Evolutionary conservation across 208 protist genomes (phyloP).

Genomic region (Leishmania aethiopica): DNA sequence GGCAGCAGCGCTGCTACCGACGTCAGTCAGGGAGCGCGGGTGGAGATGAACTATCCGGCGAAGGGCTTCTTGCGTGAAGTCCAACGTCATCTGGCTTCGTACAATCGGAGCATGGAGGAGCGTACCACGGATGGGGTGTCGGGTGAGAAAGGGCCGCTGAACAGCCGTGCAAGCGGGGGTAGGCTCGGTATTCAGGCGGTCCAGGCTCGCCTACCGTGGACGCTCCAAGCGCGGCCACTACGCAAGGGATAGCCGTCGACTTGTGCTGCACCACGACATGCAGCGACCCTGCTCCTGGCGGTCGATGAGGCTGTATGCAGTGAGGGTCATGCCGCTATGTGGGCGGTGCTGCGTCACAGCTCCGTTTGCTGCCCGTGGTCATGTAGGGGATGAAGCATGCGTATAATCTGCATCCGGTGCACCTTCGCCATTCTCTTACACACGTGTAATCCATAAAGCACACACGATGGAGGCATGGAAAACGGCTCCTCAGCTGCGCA

Average conservation of each 20-base stretch:
- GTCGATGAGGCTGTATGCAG: not conserved
- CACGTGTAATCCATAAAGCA: not conserved
- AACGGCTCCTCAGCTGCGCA: not conserved
- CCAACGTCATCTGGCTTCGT: constrained; percentile 48
- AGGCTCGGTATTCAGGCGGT: constrained; percentile 65
- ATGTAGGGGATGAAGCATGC: not conserved
- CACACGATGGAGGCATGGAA: not conserved
- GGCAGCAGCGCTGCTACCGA: not conserved
- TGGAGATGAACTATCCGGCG: constrained; percentile 31
- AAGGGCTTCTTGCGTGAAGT: constrained; percentile 57
- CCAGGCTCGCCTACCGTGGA: constrained; percentile 70
- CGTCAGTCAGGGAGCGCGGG: not conserved
- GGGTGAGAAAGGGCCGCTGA: constrained; percentile 46
- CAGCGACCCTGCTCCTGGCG: not conserved
- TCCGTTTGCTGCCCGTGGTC: not conserved
- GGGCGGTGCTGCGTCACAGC: not conserved
- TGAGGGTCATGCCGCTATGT: not conserved
- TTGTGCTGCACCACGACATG: not conserved
- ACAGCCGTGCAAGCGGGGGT: constrained; percentile 49
- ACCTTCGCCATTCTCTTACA: not conserved
- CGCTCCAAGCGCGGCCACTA: constrained; percentile 34
- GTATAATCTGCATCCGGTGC: not conserved
- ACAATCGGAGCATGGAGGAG: constrained; percentile 46
- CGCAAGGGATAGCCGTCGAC: constrained; percentile 11
- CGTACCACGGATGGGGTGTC: constrained; percentile 34